Evolutionary conservation across 2,329 filamentous ascomycete genomes (phyloP).

Genomic region (Graphiopsis chlorocephala): DNA sequence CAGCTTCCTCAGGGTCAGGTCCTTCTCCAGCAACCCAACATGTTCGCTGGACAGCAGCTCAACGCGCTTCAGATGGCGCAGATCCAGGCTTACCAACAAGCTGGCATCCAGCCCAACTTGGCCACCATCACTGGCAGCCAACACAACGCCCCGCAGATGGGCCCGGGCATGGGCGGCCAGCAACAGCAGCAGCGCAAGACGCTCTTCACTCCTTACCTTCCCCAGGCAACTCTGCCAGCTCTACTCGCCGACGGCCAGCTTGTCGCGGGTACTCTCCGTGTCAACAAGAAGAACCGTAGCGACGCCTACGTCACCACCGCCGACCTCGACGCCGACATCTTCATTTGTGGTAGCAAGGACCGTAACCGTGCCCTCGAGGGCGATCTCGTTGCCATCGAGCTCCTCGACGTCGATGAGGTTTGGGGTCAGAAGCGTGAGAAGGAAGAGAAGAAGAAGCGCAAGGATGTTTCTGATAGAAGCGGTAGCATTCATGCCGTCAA

Average conservation of each 20-base stretch:
- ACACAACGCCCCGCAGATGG: slow-evolving; percentile 34
- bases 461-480: slow-evolving; percentile 91
- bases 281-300: slow-evolving; percentile 99
- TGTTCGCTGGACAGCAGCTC: slow-evolving; percentile 81
- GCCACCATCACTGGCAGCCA: slow-evolving; percentile 43
- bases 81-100: slow-evolving; percentile 87
- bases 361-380: slow-evolving; percentile 95
- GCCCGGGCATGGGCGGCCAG: slow-evolving; percentile 61
- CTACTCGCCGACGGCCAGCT: slow-evolving; percentile 88
- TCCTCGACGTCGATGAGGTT: slow-evolving; percentile 96
- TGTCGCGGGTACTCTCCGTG: slow-evolving; percentile 91
- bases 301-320: slow-evolving; percentile 95
- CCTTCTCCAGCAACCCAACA: slow-evolving; percentile 71
- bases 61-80: slow-evolving; percentile 87
- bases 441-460: slow-evolving; percentile 99
- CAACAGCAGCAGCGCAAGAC: slow-evolving; percentile 96
- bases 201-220: slow-evolving; percentile 94
- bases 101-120: slow-evolving; percentile 62
- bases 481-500: slow-evolving; percentile 68
- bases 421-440: slow-evolving; percentile 99
- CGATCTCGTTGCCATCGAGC: slow-evolving; percentile 90
- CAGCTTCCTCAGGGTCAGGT: slow-evolving; percentile 82
- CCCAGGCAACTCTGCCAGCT: slow-evolving; percentile 88
- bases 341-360: slow-evolving; percentile 99
- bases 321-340: slow-evolving; percentile 96